These are phyloP conservation scores for Leishmania amazonensis DNA, from an alignment of 208 protist genomes.

Conservation along the genomic window DNA sequence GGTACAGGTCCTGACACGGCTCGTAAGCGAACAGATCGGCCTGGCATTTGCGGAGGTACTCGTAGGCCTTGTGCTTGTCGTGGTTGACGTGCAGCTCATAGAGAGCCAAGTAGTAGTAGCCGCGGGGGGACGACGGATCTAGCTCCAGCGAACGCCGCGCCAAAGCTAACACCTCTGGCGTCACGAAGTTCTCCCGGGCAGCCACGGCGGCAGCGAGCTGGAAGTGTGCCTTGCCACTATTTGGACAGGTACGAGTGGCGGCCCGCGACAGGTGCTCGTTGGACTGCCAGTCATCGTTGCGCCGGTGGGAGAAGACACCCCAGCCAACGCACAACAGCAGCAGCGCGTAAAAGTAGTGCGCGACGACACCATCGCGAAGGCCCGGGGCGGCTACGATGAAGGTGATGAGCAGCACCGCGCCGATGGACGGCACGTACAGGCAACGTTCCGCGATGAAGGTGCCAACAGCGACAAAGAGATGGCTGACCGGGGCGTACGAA, in stretches of 20 bases:
- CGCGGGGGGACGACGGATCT: slow-evolving; percentile 31
- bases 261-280: slow-evolving; percentile 46
- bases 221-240: slow-evolving; percentile 50
- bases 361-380: slow-evolving; percentile 4
- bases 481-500: slow-evolving; percentile 80
- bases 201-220: slow-evolving; percentile 33
- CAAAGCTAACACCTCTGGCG: slow-evolving; percentile 30
- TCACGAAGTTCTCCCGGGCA: slow-evolving; percentile 17
- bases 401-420: slow-evolving; percentile 31
- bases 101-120: slow-evolving; percentile 48
- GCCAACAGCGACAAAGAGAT: slow-evolving; percentile 80
- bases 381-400: slow-evolving; percentile 19
- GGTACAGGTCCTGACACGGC: slow-evolving; percentile 27
- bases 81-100: slow-evolving; percentile 28
- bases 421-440: slow-evolving; percentile 78
- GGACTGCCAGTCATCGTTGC: slow-evolving; percentile 50
- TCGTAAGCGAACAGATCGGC: slow-evolving; percentile 24
- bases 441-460: slow-evolving; percentile 89
- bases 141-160: slow-evolving; percentile 34
- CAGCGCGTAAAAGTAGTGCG: slow-evolving; percentile 14
- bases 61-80: slow-evolving; percentile 30
- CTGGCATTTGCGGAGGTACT: slow-evolving; percentile 42
- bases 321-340: slow-evolving; percentile 39
- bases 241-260: slow-evolving; percentile 50
- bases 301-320: slow-evolving; percentile 33